Evolutionary conservation across 805 yeast species (phyloP).

Genomic region (Torulaspora maleeae): DNA sequence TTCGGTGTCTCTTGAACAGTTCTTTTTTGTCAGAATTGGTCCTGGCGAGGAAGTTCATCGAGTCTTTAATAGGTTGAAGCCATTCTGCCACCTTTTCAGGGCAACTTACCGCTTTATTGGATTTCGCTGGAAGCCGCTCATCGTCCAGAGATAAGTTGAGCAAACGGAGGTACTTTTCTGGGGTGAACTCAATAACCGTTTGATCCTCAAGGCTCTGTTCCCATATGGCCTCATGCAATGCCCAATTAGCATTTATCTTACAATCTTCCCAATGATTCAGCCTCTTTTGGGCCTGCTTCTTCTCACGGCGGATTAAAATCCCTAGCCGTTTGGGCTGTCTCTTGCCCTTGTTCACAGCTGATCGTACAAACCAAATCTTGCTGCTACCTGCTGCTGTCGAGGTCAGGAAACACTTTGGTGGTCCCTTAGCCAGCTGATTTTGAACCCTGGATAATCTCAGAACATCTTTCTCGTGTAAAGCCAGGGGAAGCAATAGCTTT

Average conservation of each 20-base stretch:
- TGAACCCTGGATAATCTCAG: slow-evolving; percentile 18
- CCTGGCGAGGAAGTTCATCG: slow-evolving; percentile 10
- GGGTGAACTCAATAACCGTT: slow-evolving; percentile 3
- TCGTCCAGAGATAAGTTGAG: background rate
- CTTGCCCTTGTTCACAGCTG: slow-evolving; percentile 27
- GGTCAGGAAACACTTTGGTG: slow-evolving; percentile 22
- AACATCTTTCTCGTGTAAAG: slow-evolving; percentile 24
- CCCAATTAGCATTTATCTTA: slow-evolving; percentile 22
- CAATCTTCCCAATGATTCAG: slow-evolving; percentile 19
- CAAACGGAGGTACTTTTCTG: slow-evolving; percentile 9
- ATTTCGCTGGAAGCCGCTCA: background rate
- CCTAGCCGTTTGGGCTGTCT: slow-evolving; percentile 28
- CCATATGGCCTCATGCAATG: slow-evolving; percentile 33
- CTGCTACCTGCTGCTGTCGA: slow-evolving; percentile 27
- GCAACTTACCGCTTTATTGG: background rate
- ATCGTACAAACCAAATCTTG: slow-evolving; percentile 32
- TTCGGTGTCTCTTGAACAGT: slow-evolving; percentile 20
- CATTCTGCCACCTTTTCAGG: slow-evolving; percentile 21
- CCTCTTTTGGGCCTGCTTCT: slow-evolving; percentile 19
- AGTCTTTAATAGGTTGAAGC: slow-evolving; percentile 25
- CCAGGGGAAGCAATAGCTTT: slow-evolving; percentile 26
- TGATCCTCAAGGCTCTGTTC: slow-evolving; percentile 22
- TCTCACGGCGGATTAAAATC: slow-evolving; percentile 21
- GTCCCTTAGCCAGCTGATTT: slow-evolving; percentile 24
- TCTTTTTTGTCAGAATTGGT: slow-evolving; percentile 10